Evolutionary conservation across 306 rosid genomes (phyloP).

Genomic region (Pyrus communis): DNA sequence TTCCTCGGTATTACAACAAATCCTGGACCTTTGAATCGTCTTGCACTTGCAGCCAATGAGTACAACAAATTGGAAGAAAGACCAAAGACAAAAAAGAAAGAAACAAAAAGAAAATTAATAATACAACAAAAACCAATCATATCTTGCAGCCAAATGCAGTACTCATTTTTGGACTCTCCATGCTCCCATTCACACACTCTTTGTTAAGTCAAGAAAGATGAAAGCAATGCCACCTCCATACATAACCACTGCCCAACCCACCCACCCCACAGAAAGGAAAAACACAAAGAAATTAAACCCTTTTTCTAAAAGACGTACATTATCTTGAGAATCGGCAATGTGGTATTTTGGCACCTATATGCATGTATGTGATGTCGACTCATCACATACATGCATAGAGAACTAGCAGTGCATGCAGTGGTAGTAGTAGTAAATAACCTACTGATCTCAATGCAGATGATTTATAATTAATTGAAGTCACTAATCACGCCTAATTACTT

Average conservation of each 20-base stretch:
- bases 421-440: not conserved
- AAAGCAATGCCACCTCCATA: constrained; percentile 19
- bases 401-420: not conserved
- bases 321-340: too few species aligned
- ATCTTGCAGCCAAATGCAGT: constrained; percentile 24
- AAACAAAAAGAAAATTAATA: not conserved
- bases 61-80: constrained; percentile 21
- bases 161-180: constrained; percentile 40
- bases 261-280: not conserved
- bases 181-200: constrained; percentile 56
- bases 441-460: constrained; percentile 3
- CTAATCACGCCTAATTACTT: constrained; percentile 18
- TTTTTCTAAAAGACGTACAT: not conserved
- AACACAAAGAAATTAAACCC: not conserved
- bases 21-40: constrained; percentile 41
- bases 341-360: not conserved
- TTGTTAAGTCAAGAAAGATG: constrained; percentile 22
- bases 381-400: not conserved
- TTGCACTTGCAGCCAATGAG: constrained; percentile 28
- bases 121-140: not conserved
- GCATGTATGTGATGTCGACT: not conserved
- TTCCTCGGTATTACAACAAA: constrained; percentile 59
- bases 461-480: not conserved
- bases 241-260: not conserved
- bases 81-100: constrained; percentile 2